Conservation (phyloP, 352 stramenopile genomes). For the Phytophthora aleatoria region DNA sequence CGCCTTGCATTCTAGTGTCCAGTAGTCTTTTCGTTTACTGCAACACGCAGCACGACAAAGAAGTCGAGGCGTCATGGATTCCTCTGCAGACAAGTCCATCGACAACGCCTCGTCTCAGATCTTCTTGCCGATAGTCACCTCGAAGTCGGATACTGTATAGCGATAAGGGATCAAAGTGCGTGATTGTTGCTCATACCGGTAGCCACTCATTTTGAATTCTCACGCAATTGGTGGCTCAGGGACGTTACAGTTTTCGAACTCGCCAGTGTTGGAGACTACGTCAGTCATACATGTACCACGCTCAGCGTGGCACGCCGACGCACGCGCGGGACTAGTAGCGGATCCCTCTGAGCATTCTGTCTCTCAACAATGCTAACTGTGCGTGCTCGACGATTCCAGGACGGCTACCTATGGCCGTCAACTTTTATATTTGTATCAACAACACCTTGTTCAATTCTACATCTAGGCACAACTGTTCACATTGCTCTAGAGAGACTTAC, state of each 20-base stretch:
- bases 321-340: constrained; percentile 9
- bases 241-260: too few relatives aligned
- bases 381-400: neutral
- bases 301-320: neutral
- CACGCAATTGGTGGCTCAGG: too few relatives aligned
- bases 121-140: too few relatives aligned
- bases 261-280: too few relatives aligned
- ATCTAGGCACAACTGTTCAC: neutral
- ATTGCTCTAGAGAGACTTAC: constrained; percentile 6
- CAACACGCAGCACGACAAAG: too few relatives aligned
- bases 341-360: constrained; percentile 1
- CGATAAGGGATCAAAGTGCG: neutral
- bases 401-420: constrained; percentile 2
- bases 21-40: too few relatives aligned
- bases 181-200: constrained; percentile 15
- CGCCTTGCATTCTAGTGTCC: too few relatives aligned
- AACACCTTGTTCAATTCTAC: neutral
- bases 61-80: too few relatives aligned
- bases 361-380: constrained; percentile 11
- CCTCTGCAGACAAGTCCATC: too few relatives aligned
- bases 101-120: too few relatives aligned
- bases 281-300: constrained; percentile 14
- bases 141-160: too few relatives aligned
- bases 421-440: constrained; percentile 5
- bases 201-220: neutral